Evolutionary conservation across 305 asterid species (phyloP), one percentile per base, ranked within the genome.

Genomic region (Striga hermonthica): DNA sequence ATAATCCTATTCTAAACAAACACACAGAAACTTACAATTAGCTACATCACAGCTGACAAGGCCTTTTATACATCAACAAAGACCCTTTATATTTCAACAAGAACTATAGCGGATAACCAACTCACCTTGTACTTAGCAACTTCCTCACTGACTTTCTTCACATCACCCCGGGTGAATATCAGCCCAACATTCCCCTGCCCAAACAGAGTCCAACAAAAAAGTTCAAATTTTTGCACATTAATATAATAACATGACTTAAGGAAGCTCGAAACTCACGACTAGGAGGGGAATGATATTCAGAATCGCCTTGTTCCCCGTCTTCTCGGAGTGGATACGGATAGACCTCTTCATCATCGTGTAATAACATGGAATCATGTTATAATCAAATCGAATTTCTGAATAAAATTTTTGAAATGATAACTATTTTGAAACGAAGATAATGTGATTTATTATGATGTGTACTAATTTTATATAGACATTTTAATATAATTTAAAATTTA

Each of bases 61-160:
- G 50, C 5, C 50, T 8, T 45, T 8, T 1, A 45, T 7, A 45
- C n/a, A 0, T 45, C 10, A 45, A 45, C 3, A 45, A n/a, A 45
- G 9, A 45, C 50, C 10, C 3, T 45, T 45, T 9, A 45, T 14
- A 52, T 16, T 49, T 41, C 10, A 49, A 49, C 7, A 6, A 49
- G n/a, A 48, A 11, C 22, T 6, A 49, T 22, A 22, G 1, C 1
- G 31, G 31, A 22, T 22, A 22, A 49, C 28, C 5, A 49, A 49
- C 22, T 45, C 35, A 91, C 98, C 96, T 89, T 85, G 83, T 89
- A 91, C 73, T 89, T 91, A 0, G 83, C 82, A 13, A 91, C 93
- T 74, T 91, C 98, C 72, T 91, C 98, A 3, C 96, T 83, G 50
- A 91, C 95, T 83, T 91, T 96, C 84, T 91, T 91, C 80, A 91